Percentiles rank a stretch among this genome's conserved stretches.
These are phyloP conservation scores for Penicillium sp. DNA, from an alignment of 2,329 filamentous ascomycete species.

Conservation along the genomic window DNA sequence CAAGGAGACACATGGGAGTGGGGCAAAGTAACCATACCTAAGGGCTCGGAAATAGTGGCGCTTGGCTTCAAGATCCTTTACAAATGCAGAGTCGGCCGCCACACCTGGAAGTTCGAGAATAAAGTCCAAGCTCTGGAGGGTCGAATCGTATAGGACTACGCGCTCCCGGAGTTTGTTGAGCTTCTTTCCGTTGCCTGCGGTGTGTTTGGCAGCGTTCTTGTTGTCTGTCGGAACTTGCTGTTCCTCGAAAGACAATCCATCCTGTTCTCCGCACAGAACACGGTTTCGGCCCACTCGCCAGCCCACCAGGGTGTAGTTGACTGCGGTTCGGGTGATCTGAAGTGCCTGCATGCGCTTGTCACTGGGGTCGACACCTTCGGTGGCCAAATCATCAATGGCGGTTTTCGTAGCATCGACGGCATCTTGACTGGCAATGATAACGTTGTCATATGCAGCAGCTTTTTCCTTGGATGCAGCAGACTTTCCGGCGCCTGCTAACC, in stretches of 20 bases:
- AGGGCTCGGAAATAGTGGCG: conserved; percentile 83
- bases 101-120: conserved; percentile 89
- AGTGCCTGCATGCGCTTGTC: conserved; percentile 88
- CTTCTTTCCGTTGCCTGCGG: conserved; percentile 72
- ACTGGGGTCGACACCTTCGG: conserved; percentile 79
- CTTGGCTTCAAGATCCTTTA: conserved; percentile 76
- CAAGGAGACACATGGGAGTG: conserved; percentile 11
- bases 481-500: conserved; percentile 46
- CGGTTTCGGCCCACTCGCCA: conserved; percentile 94
- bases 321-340: conserved; percentile 87
- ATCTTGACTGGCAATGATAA: conserved; percentile 88
- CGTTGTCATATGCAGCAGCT: conserved; percentile 85
- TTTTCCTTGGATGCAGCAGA: conserved; percentile 58
- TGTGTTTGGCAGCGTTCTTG: conserved; percentile 53
- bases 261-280: conserved; percentile 78
- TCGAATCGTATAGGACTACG: conserved; percentile 87
- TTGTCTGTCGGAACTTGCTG: conserved; percentile 54
- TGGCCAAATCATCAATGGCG: conserved; percentile 84
- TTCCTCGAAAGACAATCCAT: conserved; percentile 65
- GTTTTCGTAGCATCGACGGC: conserved; percentile 90
- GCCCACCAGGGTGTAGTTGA: conserved; percentile 90
- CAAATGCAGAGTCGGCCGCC: conserved; percentile 75
- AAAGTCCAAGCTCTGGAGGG: conserved; percentile 84
- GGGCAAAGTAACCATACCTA: conserved; percentile 59
- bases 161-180: conserved; percentile 81